Conservation (phyloP, 148 eudicot species). For the Rhododendron ferrugineum region DNA sequence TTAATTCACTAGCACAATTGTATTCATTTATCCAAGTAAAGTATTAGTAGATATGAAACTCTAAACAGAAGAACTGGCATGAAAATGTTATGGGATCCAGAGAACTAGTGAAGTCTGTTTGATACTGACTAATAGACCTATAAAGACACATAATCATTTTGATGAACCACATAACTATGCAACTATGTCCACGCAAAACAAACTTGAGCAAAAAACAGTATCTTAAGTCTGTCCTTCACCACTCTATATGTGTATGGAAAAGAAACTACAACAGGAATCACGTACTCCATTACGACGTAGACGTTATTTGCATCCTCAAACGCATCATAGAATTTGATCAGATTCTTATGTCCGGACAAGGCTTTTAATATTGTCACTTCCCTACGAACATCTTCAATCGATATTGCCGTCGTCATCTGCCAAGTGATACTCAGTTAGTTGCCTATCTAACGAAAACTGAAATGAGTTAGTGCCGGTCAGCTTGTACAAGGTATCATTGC, state of each 20-base stretch:
- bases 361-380: constrained; percentile 94
- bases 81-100: background rate
- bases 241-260: background rate
- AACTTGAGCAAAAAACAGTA: background rate
- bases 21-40: background rate
- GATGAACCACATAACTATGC: background rate
- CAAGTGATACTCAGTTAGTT: constrained; percentile 16
- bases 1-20: background rate
- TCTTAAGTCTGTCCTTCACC: background rate
- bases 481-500: background rate
- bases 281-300: constrained; percentile 97
- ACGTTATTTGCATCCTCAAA: constrained; percentile 86
- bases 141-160: background rate
- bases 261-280: constrained; percentile 3
- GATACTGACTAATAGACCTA: background rate
- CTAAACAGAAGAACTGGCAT: background rate
- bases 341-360: constrained; percentile 74
- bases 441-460: background rate
- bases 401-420: constrained; percentile 93
- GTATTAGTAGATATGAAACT: background rate
- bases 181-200: background rate
- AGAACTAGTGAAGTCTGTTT: background rate
- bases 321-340: constrained; percentile 77
- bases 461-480: background rate
- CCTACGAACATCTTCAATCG: constrained; percentile 97